These are phyloP conservation scores for Plantago ovata DNA, from an alignment of 257 asterid genomes.

Conservation along the genomic window DNA sequence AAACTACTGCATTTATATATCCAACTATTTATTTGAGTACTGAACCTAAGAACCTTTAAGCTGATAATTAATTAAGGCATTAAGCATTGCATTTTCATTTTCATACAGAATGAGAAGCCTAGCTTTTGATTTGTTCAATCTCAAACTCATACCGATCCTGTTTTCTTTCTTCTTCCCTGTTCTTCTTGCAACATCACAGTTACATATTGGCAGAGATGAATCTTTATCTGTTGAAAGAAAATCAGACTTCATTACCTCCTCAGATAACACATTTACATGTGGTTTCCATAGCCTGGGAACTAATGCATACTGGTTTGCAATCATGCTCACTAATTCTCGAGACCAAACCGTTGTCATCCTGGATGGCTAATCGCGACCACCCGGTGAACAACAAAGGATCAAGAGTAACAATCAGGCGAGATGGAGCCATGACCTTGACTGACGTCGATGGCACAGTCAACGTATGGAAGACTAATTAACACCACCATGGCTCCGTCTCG, in stretches of 20 bases:
- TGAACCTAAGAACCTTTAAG: too few species aligned
- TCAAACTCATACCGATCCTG: conserved; percentile 9
- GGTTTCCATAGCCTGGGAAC: conserved; percentile 45
- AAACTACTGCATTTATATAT: too few species aligned
- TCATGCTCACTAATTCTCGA: conserved; percentile 66
- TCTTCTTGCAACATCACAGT: conserved; percentile 19
- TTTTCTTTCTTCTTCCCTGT: conserved; percentile 7
- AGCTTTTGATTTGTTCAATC: conserved; percentile 4
- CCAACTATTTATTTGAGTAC: too few species aligned
- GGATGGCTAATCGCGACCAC: too few species aligned
- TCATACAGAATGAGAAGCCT: conserved; percentile 27
- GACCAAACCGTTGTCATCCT: too few species aligned
- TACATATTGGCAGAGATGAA: conserved; percentile 25
- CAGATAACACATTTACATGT: conserved; percentile 45
- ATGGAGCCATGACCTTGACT: conserved; percentile 40
- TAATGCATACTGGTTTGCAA: conserved; percentile 59
- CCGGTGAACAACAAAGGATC: conserved; percentile 44
- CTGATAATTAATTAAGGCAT: too few species aligned
- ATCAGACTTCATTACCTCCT: conserved; percentile 38
- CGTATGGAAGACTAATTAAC: conserved; percentile 45
- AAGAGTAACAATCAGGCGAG: conserved; percentile 22
- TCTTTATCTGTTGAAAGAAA: conserved; percentile 40
- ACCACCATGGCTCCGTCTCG: too few species aligned
- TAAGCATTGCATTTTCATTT: too few species aligned
- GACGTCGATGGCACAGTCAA: conserved; percentile 38